Percentiles rank a stretch among this genome's conserved stretches.
Conservation (phyloP, 2,329 filamentous ascomycete species). For the Cladosporium cucumerinum region DNA sequence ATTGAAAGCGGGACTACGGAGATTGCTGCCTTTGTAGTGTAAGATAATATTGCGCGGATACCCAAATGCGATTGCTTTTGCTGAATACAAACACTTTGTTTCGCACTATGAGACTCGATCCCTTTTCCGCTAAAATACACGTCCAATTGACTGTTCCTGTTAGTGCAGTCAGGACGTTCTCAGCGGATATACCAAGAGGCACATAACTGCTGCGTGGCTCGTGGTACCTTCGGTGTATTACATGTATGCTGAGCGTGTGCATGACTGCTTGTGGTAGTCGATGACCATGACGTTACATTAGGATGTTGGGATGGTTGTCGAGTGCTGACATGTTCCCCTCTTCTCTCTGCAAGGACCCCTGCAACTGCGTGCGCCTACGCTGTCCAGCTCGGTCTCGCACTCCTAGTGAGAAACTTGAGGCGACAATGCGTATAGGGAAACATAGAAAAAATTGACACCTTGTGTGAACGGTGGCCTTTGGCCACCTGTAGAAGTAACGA, state of each 20-base stretch:
- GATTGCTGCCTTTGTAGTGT: background rate
- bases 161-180: too few species aligned
- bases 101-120: too few species aligned
- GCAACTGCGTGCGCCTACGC: background rate
- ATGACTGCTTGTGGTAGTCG: background rate
- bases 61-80: background rate
- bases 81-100: background rate
- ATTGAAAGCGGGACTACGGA: background rate
- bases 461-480: background rate
- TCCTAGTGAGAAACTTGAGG: too few species aligned
- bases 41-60: slow-evolving; percentile 8
- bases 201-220: background rate
- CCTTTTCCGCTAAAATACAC: too few species aligned
- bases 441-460: too few species aligned
- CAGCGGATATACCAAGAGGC: background rate
- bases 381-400: background rate
- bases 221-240: background rate
- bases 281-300: background rate
- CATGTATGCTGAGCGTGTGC: background rate
- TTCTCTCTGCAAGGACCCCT: background rate
- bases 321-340: background rate
- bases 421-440: background rate
- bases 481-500: background rate
- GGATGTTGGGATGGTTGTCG: background rate
- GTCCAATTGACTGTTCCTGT: too few species aligned